These are phyloP conservation scores for Eremothecium gossypii DNA, from an alignment of 1,139 yeast species.

Conservation along the genomic window DNA sequence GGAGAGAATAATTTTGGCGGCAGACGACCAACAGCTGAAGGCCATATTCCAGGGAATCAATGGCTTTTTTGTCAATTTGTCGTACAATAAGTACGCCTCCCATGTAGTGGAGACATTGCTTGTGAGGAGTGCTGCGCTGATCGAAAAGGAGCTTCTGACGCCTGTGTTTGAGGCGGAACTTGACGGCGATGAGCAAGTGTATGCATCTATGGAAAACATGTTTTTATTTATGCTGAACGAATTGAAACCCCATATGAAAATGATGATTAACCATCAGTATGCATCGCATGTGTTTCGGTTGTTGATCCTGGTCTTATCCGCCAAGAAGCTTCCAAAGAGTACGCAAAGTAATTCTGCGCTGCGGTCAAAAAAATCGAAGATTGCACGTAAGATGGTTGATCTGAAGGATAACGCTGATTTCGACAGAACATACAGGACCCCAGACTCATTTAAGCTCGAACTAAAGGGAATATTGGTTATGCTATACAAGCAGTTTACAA, in stretches of 20 bases:
- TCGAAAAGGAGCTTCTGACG: slow-evolving; percentile 57
- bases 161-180: slow-evolving; percentile 30
- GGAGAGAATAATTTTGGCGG: slow-evolving; percentile 71
- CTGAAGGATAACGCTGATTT: slow-evolving; percentile 69
- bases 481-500: slow-evolving; percentile 35
- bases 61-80: slow-evolving; percentile 64
- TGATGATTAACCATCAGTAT: slow-evolving; percentile 65
- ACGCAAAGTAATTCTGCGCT: slow-evolving; percentile 63
- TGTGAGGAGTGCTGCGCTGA: slow-evolving; percentile 63
- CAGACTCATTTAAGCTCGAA: slow-evolving; percentile 60
- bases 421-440: slow-evolving; percentile 59
- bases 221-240: slow-evolving; percentile 60
- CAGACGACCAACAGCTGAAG: slow-evolving; percentile 57
- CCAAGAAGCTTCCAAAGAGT: slow-evolving; percentile 72
- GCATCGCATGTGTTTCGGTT: slow-evolving; percentile 83
- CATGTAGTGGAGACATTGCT: slow-evolving; percentile 86
- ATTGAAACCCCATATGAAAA: slow-evolving; percentile 46
- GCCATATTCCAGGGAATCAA: slow-evolving; percentile 55
- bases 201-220: slow-evolving; percentile 52
- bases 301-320: slow-evolving; percentile 60
- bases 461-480: slow-evolving; percentile 39
- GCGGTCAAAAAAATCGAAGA: slow-evolving; percentile 78
- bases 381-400: slow-evolving; percentile 89
- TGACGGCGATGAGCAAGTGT: slow-evolving; percentile 34
- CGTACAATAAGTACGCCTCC: slow-evolving; percentile 85